Evolutionary conservation across 352 stramenopile genomes (phyloP).

Genomic region (Pythium scleroteichum): DNA sequence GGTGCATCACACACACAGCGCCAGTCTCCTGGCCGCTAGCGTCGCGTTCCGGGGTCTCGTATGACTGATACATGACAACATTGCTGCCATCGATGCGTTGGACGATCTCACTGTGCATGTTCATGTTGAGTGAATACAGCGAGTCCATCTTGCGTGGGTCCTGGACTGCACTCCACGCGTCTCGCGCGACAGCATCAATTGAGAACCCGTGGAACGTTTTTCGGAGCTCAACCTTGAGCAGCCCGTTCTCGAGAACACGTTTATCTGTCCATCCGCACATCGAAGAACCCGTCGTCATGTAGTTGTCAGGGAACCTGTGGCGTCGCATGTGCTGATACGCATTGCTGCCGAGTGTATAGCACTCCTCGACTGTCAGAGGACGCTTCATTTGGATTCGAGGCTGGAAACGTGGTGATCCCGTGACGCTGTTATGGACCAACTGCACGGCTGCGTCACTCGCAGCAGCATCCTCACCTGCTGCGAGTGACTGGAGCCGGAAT

Average conservation of each 20-base stretch:
- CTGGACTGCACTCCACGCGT: constrained; percentile 29
- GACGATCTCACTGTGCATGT: constrained; percentile 34
- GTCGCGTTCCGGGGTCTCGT: constrained; percentile 31
- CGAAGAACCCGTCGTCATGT: constrained; percentile 25
- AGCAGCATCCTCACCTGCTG: constrained; percentile 4
- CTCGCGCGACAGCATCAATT: constrained; percentile 19
- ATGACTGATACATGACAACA: constrained; percentile 41
- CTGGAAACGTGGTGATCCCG: constrained; percentile 20
- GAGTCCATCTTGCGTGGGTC: constrained; percentile 23
- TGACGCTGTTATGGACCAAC: constrained; percentile 10
- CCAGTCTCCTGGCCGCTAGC: constrained; percentile 18
- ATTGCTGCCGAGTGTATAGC: constrained; percentile 31
- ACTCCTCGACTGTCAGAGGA: constrained; percentile 33
- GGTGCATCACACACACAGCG: constrained; percentile 18
- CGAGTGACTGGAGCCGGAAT: constrained; percentile 31
- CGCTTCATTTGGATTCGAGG: constrained; percentile 26
- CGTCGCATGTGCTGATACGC: constrained; percentile 32
- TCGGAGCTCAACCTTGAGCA: constrained; percentile 37
- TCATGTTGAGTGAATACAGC: constrained; percentile 37
- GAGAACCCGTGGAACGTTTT: constrained; percentile 28
- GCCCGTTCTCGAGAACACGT: constrained; percentile 32
- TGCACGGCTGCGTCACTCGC: neutral
- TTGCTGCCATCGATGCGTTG: constrained; percentile 40
- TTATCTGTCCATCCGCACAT: constrained; percentile 38
- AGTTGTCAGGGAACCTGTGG: constrained; percentile 26